A percentile compares a stretch with the other conserved stretches of the same genome.
These are phyloP conservation scores for Sophora flavescens DNA, from an alignment of 306 rosid genomes.

Conservation along the genomic window DNA sequence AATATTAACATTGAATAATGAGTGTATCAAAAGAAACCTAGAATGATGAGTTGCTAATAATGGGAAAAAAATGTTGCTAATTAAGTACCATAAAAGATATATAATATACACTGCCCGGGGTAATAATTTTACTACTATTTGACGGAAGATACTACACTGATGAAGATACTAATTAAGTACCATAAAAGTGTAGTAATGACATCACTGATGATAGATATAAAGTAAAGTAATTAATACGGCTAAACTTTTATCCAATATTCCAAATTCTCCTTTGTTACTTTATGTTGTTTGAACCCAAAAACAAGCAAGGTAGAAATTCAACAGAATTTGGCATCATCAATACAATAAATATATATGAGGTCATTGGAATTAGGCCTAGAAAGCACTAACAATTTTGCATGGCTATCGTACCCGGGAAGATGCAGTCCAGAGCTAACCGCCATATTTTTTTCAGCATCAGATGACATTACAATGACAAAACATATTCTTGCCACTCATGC, in stretches of 20 bases:
- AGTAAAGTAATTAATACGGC: not conserved
- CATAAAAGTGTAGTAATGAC: not conserved
- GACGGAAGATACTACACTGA: not conserved
- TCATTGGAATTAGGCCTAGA: not conserved
- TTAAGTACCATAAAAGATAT: not conserved
- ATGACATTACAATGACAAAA: slow-evolving; percentile 54
- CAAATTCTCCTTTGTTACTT: slow-evolving; percentile 40
- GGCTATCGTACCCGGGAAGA: slow-evolving; percentile 38
- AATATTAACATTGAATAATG: not conserved
- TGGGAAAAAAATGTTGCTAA: not conserved
- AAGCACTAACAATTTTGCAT: slow-evolving; percentile 8
- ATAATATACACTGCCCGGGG: not conserved
- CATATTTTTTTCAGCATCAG: slow-evolving; percentile 49
- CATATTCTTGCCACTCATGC: slow-evolving; percentile 60
- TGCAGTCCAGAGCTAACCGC: slow-evolving; percentile 45
- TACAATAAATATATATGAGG: slow-evolving; percentile 35
- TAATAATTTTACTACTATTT: not conserved
- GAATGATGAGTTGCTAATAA: not conserved
- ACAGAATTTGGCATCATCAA: slow-evolving; percentile 8
- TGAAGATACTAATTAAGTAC: too few relatives aligned
- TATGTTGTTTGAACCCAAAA: slow-evolving; percentile 42
- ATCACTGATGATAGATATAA: slow-evolving; percentile 29
- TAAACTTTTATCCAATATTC: slow-evolving; percentile 42
- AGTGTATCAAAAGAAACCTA: not conserved
- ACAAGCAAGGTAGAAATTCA: slow-evolving; percentile 71